Base-by-base conservation (phyloP, 257 asterid species). In the Scutellaria galericulata region DNA sequence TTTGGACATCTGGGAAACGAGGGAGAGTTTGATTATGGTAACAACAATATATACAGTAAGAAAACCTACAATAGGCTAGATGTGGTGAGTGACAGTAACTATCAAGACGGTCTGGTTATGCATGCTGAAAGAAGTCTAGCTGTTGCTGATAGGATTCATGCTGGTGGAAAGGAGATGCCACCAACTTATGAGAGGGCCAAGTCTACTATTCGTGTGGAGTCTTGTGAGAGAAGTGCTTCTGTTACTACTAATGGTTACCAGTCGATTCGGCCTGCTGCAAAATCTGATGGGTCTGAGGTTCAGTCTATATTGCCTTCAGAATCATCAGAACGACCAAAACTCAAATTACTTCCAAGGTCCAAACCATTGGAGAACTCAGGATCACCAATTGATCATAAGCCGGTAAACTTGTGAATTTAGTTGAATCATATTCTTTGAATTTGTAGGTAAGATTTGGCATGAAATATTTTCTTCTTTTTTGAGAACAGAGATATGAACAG, bases 291-390 rank as follows among this genome's bases (percentile, higher is more conserved):
- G 73, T 15, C 84, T 18, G 93, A 81, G 68, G 68, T 69, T 68
- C 87, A 70, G 75, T 40, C 90, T 27, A 11, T 78, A 44, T 75
- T 72, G 64, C 83, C 88, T 59, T 75, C 85, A 45, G 97, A 88
- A 81, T 56, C 87, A 65, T 71, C 80, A 2, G 96, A 88, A 74
- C 85, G 96, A 57, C 96, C 93, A 53, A 94, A 94, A 71, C 78
- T 94, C 80, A 94, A 91, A 78, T 81, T 94, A 69, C 95, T 89
- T 68, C 97, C 97, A 8, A 87, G 97, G 84, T 91, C 99, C 79
- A 94, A 88, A 77, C 97, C 99, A 1, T 60, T 94, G 68, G 97
- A 87, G 66, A 73, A 24, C 73, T 64, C 76, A 51, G 93, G 83
- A 64, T 65, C 79, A 31, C 80, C 80, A 11, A 35, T 66, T 71